Base-by-base conservation (phyloP, 331 rosid species). In the Phaseolus coccineus region DNA sequence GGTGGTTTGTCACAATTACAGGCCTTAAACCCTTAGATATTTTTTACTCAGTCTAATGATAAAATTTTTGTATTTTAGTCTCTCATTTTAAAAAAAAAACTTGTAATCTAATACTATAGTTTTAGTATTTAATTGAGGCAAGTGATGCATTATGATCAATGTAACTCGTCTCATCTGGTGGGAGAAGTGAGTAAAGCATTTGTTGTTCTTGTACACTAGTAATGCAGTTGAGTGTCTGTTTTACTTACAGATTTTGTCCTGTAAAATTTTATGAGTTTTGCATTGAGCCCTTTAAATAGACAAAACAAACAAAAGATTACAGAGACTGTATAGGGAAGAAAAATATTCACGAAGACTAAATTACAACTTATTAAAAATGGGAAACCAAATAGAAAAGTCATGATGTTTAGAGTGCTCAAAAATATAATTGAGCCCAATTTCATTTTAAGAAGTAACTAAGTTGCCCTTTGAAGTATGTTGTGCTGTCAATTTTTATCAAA, bases 1-100 rank as follows among this genome's bases (percentile, higher is more conserved):
- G 99, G 98, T 91, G 99, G 98, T 91, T 65, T 74, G 90, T 71
- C 56, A 2, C 76, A 44, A 25, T 62, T 33, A 3, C 13, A 63
- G 16, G 16, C 9, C 31, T 12, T 46, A 44, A 40, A 44, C 15
- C 50, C 15, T 37, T 39, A 39, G 6, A 37, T 37, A 37, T 37
- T 39, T 65, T 35, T 37, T 64, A 2, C 10, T 37, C 66, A 4
- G 39, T 59, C 19, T 59, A 59, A 27, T 28, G 14, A 27, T 59
- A 59, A n/a, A 59, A 11, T 6, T 31, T 9, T 65, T 19, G 10
- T n/a, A 14, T 2, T 39, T 65, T 19, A 4, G 13, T 3, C 0
- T 62, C 25, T 35, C 27, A 16, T 64, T 64, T 16, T 7, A 16
- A 16, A 16, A 16, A n/a, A n/a, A 15, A 15, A 63, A 15, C 7